These are phyloP conservation scores for Fusarium siculi DNA, from an alignment of 2,329 filamentous ascomycete genomes.

Conservation along the genomic window DNA sequence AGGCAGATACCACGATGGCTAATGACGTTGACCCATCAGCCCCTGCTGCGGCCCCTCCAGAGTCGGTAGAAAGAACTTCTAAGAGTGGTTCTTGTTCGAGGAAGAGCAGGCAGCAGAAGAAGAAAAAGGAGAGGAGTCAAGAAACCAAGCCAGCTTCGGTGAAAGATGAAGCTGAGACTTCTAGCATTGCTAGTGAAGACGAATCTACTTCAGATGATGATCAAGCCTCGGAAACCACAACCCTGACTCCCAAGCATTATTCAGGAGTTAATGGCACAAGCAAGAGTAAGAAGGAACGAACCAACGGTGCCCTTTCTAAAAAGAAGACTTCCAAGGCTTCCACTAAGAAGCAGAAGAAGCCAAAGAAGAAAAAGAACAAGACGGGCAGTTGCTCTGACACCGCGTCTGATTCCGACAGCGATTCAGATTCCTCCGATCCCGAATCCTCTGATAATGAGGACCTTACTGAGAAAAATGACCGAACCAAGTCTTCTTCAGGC, in stretches of 20 bases:
- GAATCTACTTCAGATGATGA: constrained; percentile 26
- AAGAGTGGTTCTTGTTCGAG: constrained; percentile 22
- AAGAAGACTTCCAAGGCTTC: constrained; percentile 17
- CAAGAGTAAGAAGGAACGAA: constrained; percentile 16
- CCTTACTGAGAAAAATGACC: constrained; percentile 18
- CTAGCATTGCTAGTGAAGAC: constrained; percentile 14
- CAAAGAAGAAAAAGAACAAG: constrained; percentile 5
- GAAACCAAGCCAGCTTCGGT: neutral
- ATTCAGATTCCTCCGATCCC: constrained; percentile 41
- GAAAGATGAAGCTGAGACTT: constrained; percentile 22
- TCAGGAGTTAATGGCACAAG: constrained; percentile 9
- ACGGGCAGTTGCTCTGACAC: constrained; percentile 9
- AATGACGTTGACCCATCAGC: constrained; percentile 16
- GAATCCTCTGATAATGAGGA: constrained; percentile 34
- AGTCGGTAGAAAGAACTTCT: constrained; percentile 10
- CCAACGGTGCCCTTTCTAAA: constrained; percentile 18
- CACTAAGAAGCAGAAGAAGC: constrained; percentile 23
- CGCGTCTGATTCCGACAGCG: constrained; percentile 28
- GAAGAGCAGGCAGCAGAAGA: constrained; percentile 28
- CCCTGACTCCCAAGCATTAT: constrained; percentile 26
- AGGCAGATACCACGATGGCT: constrained; percentile 19
- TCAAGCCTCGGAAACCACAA: constrained; percentile 2
- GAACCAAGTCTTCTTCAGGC: constrained; percentile 19
- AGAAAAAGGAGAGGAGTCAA: constrained; percentile 22
- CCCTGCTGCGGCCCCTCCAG: constrained; percentile 11